Conservation (phyloP, 768 basidiomycete genomes). For the Russula abietina region DNA sequence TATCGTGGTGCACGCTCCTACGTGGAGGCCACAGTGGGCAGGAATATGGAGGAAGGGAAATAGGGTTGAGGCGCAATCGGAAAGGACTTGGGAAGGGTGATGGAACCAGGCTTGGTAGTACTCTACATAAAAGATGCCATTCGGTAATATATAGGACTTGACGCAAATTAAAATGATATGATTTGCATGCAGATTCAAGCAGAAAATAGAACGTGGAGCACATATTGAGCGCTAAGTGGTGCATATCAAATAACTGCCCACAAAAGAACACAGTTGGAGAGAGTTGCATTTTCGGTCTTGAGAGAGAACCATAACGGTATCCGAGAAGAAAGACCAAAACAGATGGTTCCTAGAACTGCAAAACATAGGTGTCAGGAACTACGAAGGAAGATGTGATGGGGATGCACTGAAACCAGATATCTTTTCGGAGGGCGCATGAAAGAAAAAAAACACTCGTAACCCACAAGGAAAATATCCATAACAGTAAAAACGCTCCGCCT, state of each 20-base stretch:
- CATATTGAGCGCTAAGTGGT: too few relatives aligned
- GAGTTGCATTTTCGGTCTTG: background rate
- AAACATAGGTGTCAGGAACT: background rate
- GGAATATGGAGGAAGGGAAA: background rate
- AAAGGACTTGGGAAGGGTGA: constrained; percentile 15
- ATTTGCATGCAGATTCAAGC: too few relatives aligned
- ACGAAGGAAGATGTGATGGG: background rate
- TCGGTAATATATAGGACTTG: background rate
- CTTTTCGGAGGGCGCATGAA: too few relatives aligned
- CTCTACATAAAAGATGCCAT: background rate
- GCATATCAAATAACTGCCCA: background rate
- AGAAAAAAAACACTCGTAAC: too few relatives aligned
- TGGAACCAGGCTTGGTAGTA: constrained; percentile 17
- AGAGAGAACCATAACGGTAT: constrained; percentile 19
- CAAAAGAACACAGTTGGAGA: too few relatives aligned
- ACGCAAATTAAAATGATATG: too few relatives aligned
- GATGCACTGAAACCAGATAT: too few relatives aligned
- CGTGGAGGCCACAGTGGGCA: constrained; percentile 10
- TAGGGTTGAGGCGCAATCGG: constrained; percentile 11
- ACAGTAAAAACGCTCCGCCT: too few relatives aligned
- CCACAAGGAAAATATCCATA: too few relatives aligned
- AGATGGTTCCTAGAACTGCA: constrained; percentile 37
- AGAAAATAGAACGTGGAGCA: too few relatives aligned
- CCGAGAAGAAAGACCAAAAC: constrained; percentile 33
- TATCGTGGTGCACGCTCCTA: constrained; percentile 43